These are phyloP conservation scores for Rosa multiflora DNA, from an alignment of 306 rosid genomes.

Conservation along the genomic window DNA sequence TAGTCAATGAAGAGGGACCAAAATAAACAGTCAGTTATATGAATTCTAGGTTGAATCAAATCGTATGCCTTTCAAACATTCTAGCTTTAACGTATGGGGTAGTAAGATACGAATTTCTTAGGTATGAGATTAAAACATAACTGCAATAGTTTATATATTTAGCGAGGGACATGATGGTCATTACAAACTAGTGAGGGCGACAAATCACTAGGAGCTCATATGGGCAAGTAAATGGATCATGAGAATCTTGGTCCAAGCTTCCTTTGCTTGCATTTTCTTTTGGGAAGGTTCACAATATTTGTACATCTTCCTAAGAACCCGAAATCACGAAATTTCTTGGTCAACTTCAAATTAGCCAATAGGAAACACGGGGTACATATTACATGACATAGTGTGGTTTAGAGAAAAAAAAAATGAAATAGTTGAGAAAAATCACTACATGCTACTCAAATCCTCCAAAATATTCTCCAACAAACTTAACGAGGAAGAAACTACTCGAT, in stretches of 20 bases:
- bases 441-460: too few relatives aligned
- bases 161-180: not conserved
- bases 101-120: not conserved
- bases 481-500: not conserved
- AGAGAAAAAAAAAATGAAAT: too few relatives aligned
- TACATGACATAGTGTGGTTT: not conserved
- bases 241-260: not conserved
- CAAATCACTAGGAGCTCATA: not conserved
- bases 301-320: not conserved
- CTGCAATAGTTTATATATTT: too few relatives aligned
- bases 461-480: too few relatives aligned
- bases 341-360: not conserved
- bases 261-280: too few relatives aligned
- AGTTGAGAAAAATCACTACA: too few relatives aligned
- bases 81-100: not conserved
- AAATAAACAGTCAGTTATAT: not conserved
- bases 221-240: not conserved
- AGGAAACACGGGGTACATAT: not conserved
- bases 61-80: not conserved
- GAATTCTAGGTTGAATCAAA: not conserved
- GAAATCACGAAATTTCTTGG: slow-evolving; percentile 17
- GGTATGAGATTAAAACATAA: not conserved
- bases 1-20: not conserved
- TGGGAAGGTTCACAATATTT: not conserved
- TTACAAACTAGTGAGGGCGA: not conserved